Evolutionary conservation across 225 moss, liverwort and hornwort species (phyloP), one percentile per base, ranked within the genome.

Genomic region (Takakia lepidozioides): DNA sequence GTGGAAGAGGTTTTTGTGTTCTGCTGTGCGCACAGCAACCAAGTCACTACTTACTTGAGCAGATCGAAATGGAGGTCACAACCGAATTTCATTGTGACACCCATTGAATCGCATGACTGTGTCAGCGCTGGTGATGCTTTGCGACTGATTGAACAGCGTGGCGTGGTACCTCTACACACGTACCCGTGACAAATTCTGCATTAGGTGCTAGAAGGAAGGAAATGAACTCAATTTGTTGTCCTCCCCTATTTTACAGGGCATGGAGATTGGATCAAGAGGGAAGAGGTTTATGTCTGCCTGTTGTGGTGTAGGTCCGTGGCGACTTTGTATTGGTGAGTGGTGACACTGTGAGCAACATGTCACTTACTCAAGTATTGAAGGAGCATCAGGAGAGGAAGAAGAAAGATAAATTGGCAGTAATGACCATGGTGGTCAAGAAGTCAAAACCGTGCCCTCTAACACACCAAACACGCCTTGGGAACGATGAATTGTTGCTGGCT

Each of bases 61-160:
- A 87, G 78, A 46, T 59, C 80, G 1, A 78, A 73, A 37, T 91
- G 98, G 98, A 74, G 51, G 54, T 73, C 81, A 11, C 98, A 85
- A 32, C 78, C 98, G 6, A 91, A 81, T 62, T 87, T 98, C n/a
- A 59, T 50, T 14, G 73, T 98, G 28, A 85, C 67, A 19, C 75
- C 70, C 4, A 98, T 98, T 43, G 98, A 85, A 47, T 98, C 91
- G 1, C 60, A 87, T 46, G 98, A 98, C 37, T 98, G 98, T 43
- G 89, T 91, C n/a, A 98, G 98, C 63, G 91, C 98, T 32, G 98
- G 98, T 19, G 98, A 98, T 74, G 98, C 98, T 23, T 69, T 98
- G 43, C 82, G 98, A 30, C 71, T 83, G 38, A 85, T 98, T 57
- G 91, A 98, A 36, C 87, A 88, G 68, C 78, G 85, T 56, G 81